phyloP scores from a whole-genome alignment of 495 filamentous ascomycete genomes.

The Aspergillus leporis region DNA sequence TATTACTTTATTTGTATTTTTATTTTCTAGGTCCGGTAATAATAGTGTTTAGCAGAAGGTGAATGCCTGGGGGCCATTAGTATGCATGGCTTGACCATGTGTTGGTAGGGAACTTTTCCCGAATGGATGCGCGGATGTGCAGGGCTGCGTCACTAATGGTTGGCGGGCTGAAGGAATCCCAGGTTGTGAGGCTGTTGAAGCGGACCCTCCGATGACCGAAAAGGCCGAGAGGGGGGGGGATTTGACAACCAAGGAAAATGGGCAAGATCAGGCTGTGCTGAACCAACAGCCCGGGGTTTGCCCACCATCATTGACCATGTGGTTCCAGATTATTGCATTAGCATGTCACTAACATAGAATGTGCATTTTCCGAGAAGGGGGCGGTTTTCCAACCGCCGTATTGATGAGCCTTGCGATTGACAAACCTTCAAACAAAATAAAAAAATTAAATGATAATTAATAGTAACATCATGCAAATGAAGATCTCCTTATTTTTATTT shows the following conservation, averaged over 20 bases:
- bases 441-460: neutral
- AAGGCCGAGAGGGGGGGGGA: slow-evolving; percentile 18
- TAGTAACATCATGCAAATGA: neutral
- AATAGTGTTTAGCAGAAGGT: slow-evolving; percentile 1
- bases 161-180: slow-evolving; percentile 13
- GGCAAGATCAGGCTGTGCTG: slow-evolving; percentile 19
- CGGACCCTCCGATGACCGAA: slow-evolving; percentile 27
- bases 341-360: slow-evolving; percentile 4
- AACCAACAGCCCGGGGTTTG: slow-evolving; percentile 17
- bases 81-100: slow-evolving; percentile 27
- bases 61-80: slow-evolving; percentile 8
- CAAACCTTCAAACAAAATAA: neutral
- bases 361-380: neutral
- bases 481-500: too few relatives aligned
- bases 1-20: slow-evolving; percentile 2
- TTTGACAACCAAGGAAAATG: slow-evolving; percentile 3
- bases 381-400: slow-evolving; percentile 1
- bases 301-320: slow-evolving; percentile 25
- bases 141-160: slow-evolving; percentile 27
- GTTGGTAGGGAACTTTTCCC: slow-evolving; percentile 29
- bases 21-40: neutral
- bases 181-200: slow-evolving; percentile 25
- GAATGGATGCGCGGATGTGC: slow-evolving; percentile 23
- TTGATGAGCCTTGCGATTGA: neutral
- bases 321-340: slow-evolving; percentile 22